Base-by-base conservation (phyloP, 2,329 filamentous ascomycete genomes). In the Davidsoniella eucalypti region DNA sequence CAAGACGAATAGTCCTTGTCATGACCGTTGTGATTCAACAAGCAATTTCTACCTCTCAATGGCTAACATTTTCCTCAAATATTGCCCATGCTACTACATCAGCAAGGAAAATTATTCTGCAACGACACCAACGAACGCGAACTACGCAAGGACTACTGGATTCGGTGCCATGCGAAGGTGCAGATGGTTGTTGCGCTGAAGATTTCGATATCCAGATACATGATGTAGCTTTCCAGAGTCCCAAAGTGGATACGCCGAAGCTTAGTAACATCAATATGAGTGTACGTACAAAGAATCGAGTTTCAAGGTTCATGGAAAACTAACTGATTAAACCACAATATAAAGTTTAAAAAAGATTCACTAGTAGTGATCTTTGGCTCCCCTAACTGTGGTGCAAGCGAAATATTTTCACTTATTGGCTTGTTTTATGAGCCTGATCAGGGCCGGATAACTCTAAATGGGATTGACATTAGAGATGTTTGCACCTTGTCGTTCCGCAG, bases 1-100 rank as follows among this genome's bases (percentile, higher is more conserved):
- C 12, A 7, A 42, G 9, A 23, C 6, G 26, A 12, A 25, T 26
- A 55, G 54, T 56, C 16, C 45, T 56, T n/a, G 50, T 55, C 8
- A 53, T 54, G 17, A 52, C 54, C 9, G 49, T 50, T 6, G 49
- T 49, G 14, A 47, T 56, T 18, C 54, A 56, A 25, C 53, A 54
- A 29, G 53, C 51, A 2, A 52, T 55, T 10, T 44, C 48, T 10
- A 49, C 45, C 2, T 82, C 80, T 0, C 73, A 81, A 54, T 76
- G 79, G 51, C 76, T 87, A 54, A 75, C 75, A 40, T 82, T 83
- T 55, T 76, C 76, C 0, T 76, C 79, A 5, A 83, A 80, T 54
- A 72, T 73, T 0, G 76, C 76, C 1, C 74, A 79, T 60, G 75
- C 73, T 4, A 67, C 71, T 0, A 73, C 69, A 0, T 76, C 76